Conservation (phyloP, 345 rosid species). For the Hibiscus mutabilis region DNA sequence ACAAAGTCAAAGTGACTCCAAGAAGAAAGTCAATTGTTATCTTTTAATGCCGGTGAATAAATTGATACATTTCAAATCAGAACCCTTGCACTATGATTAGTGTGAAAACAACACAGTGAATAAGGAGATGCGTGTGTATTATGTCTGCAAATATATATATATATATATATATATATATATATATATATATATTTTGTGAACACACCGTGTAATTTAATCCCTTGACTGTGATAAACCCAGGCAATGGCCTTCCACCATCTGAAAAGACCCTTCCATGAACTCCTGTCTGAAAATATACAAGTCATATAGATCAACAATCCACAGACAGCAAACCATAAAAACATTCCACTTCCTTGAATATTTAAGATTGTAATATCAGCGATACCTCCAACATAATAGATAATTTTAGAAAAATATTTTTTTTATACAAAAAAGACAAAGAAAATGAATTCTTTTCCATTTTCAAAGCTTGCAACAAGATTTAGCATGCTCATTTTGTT, state of each 20-base stretch:
- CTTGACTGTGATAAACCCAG: slow-evolving; percentile 50
- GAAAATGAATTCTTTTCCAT: slow-evolving; percentile 15
- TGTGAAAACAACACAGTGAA: background rate
- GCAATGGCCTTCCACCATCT: slow-evolving; percentile 67
- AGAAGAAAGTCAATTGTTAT: background rate
- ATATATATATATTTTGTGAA: too few relatives aligned
- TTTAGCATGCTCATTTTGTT: slow-evolving; percentile 88
- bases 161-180: too few relatives aligned
- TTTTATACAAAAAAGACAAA: background rate
- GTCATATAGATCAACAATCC: slow-evolving; percentile 5
- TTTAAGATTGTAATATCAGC: background rate
- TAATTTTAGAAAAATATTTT: background rate
- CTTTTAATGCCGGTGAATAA: background rate
- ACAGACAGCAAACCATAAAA: background rate
- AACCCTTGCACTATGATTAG: background rate
- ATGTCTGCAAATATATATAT: too few relatives aligned
- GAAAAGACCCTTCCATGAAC: slow-evolving; percentile 88
- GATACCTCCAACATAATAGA: background rate
- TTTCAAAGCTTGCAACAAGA: slow-evolving; percentile 69
- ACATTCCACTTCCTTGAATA: background rate
- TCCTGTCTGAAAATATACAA: slow-evolving; percentile 53
- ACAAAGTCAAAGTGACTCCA: background rate
- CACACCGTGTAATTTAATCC: slow-evolving; percentile 79
- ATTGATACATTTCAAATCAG: slow-evolving; percentile 7
- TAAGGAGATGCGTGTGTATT: background rate